phyloP scores from a whole-genome alignment of 345 rosid genomes.

The Pelargonium nanum region DNA sequence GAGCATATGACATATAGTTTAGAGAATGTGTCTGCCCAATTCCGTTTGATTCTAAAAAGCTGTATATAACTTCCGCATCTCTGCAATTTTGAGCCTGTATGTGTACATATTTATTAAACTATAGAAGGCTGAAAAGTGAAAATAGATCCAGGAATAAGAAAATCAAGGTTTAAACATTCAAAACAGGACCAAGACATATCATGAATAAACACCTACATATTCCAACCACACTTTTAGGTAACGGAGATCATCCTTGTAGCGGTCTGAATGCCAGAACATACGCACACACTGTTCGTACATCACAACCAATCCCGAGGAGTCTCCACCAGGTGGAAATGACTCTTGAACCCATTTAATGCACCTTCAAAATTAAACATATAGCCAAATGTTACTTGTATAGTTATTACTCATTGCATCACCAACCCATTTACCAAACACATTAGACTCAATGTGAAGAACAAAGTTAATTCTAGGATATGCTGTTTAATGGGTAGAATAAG shows the following conservation, averaged over 20 bases:
- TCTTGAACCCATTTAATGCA: constrained; percentile 95
- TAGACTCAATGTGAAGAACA: too few species aligned
- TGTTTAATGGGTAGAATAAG: background rate
- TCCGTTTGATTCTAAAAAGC: constrained; percentile 69
- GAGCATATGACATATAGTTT: constrained; percentile 56
- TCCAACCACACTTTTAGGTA: constrained; percentile 96
- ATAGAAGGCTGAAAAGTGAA: background rate
- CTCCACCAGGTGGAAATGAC: constrained; percentile 77
- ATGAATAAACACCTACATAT: constrained; percentile 50
- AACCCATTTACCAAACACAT: background rate
- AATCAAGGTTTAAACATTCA: background rate
- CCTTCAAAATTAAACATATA: constrained; percentile 22
- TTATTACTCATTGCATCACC: background rate
- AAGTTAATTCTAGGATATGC: background rate
- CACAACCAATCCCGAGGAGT: constrained; percentile 63
- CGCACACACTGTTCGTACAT: constrained; percentile 93
- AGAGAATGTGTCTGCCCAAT: constrained; percentile 57
- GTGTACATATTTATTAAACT: background rate
- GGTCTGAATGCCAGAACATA: constrained; percentile 66
- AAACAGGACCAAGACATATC: background rate
- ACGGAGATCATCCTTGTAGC: constrained; percentile 79
- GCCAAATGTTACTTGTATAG: background rate
- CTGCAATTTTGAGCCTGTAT: constrained; percentile 69
- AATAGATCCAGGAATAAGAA: background rate
- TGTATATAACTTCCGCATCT: constrained; percentile 68